phyloP scores from a whole-genome alignment of 495 filamentous ascomycete species.

The Thozetella sp. region DNA sequence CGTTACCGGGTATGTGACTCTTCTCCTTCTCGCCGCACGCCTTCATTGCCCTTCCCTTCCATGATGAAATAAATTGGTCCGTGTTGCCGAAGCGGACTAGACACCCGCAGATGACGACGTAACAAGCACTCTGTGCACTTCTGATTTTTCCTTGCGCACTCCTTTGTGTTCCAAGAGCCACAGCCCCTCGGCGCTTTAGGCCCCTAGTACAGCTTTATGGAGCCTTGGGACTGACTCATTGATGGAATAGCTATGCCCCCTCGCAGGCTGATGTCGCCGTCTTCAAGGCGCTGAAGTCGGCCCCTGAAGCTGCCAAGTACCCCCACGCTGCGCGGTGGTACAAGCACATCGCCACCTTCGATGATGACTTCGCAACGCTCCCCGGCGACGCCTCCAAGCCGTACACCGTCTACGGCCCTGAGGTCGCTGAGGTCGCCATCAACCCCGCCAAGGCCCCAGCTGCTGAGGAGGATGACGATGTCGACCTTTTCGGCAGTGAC shows the following conservation, averaged over 20 bases:
- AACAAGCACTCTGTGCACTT: constrained; percentile 76
- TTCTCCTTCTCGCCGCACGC: constrained; percentile 1
- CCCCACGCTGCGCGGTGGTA: constrained; percentile 96
- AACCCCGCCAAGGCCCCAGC: constrained; percentile 86
- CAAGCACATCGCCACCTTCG: constrained; percentile 93
- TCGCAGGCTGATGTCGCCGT: constrained; percentile 94
- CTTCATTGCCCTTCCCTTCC: constrained; percentile 21
- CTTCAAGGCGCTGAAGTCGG: constrained; percentile 83
- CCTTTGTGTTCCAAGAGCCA: no score
- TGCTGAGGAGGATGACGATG: constrained; percentile 77
- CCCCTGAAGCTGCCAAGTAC: constrained; percentile 82
- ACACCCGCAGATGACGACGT: constrained; percentile 91
- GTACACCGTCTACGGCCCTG: constrained; percentile 91
- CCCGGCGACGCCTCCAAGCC: constrained; percentile 87
- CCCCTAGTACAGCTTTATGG: no score
- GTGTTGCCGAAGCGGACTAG: constrained; percentile 99
- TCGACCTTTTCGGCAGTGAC: constrained; percentile 86
- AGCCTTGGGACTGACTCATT: background rate
- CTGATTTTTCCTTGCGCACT: constrained; percentile 58
- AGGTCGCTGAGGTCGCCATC: constrained; percentile 68
- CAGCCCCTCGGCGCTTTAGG: no score
- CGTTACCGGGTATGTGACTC: constrained; percentile 71
- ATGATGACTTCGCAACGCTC: constrained; percentile 87
- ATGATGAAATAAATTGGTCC: constrained; percentile 98
- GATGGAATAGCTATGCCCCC: constrained; percentile 64